Conservation (phyloP, 495 filamentous ascomycete species). For the Parathielavia appendiculata region DNA sequence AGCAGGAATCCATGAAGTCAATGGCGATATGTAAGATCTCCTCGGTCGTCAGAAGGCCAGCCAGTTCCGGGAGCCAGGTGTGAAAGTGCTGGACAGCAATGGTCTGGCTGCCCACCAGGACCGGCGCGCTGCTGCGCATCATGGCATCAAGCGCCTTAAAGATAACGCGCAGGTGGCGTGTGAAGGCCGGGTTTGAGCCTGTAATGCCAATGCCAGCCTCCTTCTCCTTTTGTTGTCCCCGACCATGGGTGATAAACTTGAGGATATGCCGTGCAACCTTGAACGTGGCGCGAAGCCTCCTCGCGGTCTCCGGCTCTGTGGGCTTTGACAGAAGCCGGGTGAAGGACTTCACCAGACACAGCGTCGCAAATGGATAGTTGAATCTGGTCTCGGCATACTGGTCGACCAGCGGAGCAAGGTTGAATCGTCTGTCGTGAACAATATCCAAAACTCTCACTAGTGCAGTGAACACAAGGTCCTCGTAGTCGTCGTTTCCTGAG, state of each 20-base stretch:
- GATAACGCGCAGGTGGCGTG: conserved; percentile 73
- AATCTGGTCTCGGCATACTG: conserved; percentile 84
- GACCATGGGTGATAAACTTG: conserved; percentile 89
- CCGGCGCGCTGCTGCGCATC: conserved; percentile 80
- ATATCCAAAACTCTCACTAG: conserved; percentile 87
- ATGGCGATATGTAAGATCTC: conserved; percentile 90
- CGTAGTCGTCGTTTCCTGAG: conserved; percentile 81
- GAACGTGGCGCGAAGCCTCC: conserved; percentile 82
- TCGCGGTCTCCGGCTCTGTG: conserved; percentile 71
- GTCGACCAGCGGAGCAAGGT: conserved; percentile 83
- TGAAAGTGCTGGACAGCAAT: conserved; percentile 96
- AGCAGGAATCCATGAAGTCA: conserved; percentile 89
- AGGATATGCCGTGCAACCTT: conserved; percentile 92
- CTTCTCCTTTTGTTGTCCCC: conserved; percentile 80
- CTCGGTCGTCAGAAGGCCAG: conserved; percentile 65
- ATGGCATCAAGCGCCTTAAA: conserved; percentile 84
- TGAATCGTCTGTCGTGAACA: conserved; percentile 90
- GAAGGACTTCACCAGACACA: conserved; percentile 87
- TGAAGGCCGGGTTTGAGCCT: conserved; percentile 67
- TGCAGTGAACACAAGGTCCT: conserved; percentile 87
- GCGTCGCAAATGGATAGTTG: conserved; percentile 88
- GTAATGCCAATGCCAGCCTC: conserved; percentile 88
- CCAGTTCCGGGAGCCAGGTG: conserved; percentile 87
- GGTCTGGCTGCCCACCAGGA: conserved; percentile 88
- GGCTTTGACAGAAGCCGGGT: conserved; percentile 72